phyloP scores from a whole-genome alignment of 2,329 filamentous ascomycete genomes.

The Fusarium heterosporum region DNA sequence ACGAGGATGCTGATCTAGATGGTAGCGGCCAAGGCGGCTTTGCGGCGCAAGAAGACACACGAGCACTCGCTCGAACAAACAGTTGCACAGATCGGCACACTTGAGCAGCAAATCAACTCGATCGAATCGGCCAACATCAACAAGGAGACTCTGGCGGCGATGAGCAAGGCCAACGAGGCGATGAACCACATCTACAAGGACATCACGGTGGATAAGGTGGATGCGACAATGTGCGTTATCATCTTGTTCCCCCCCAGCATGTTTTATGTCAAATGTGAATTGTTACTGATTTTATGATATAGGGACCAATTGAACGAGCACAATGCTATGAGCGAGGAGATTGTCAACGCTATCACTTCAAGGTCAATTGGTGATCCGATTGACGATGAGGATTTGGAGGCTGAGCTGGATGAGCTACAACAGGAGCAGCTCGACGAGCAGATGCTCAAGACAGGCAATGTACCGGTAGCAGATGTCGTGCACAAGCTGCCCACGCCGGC shows the following conservation, averaged over 20 bases:
- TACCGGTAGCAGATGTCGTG: slow-evolving; percentile 83
- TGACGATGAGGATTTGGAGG: slow-evolving; percentile 88
- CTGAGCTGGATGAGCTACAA: slow-evolving; percentile 86
- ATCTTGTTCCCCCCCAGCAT: neutral
- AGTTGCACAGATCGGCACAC: slow-evolving; percentile 85
- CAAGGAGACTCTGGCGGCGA: slow-evolving; percentile 91
- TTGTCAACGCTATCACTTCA: slow-evolving; percentile 84
- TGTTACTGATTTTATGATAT: slow-evolving; percentile 49
- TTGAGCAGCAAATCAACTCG: slow-evolving; percentile 95
- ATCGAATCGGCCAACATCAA: slow-evolving; percentile 99
- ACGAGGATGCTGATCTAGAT: slow-evolving; percentile 41
- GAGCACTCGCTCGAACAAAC: slow-evolving; percentile 95
- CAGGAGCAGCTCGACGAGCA: slow-evolving; percentile 93
- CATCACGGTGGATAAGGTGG: slow-evolving; percentile 93
- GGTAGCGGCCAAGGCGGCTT: slow-evolving; percentile 86
- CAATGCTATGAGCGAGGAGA: slow-evolving; percentile 93
- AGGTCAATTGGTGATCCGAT: slow-evolving; percentile 74
- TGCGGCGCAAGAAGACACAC: slow-evolving; percentile 94
- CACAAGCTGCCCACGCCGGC: slow-evolving; percentile 80
- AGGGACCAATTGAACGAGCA: slow-evolving; percentile 94
- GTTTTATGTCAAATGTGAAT: neutral
- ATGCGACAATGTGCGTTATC: slow-evolving; percentile 85
- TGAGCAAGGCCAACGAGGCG: slow-evolving; percentile 89
- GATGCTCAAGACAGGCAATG: slow-evolving; percentile 89
- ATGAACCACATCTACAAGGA: slow-evolving; percentile 95